Conservation (phyloP, 2,329 filamentous ascomycete species). For the Phaeomoniella chlamydospora region DNA sequence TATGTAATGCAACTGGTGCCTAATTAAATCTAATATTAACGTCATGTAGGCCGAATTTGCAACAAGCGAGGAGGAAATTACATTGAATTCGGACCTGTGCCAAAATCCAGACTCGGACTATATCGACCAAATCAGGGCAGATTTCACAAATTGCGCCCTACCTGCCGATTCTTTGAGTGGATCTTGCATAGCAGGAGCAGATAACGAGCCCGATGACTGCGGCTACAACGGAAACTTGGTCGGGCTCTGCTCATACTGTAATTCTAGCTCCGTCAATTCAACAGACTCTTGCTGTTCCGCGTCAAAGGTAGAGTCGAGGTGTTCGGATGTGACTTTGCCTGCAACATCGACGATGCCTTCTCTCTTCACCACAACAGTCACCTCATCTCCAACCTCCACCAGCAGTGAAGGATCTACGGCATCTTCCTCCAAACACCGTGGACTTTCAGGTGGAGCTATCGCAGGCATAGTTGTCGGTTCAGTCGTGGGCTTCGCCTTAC, state of each 20-base stretch:
- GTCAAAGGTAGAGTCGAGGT: conserved; percentile 59
- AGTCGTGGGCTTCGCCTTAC: conserved; percentile 52
- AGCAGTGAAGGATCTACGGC: conserved; percentile 39
- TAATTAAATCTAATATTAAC: conserved; percentile 7
- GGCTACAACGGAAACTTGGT: conserved; percentile 59
- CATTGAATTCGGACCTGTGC: conserved; percentile 61
- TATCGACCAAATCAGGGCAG: conserved; percentile 67
- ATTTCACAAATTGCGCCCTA: conserved; percentile 79
- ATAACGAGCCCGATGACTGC: conserved; percentile 77
- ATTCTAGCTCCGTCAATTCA: conserved; percentile 68
- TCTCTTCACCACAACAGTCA: conserved; percentile 49
- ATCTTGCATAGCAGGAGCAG: conserved; percentile 58
- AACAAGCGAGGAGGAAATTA: conserved; percentile 74
- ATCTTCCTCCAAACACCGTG: conserved; percentile 22
- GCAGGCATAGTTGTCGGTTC: conserved; percentile 81
- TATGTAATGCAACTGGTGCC: conserved; percentile 27
- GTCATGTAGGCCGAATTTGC: conserved; percentile 57
- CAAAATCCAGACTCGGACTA: conserved; percentile 49
- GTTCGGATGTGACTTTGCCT: conserved; percentile 63
- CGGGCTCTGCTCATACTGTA: conserved; percentile 80
- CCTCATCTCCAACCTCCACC: conserved; percentile 47
- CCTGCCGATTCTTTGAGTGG: conserved; percentile 65
- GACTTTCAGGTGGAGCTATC: conserved; percentile 72
- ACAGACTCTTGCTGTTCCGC: conserved; percentile 92
- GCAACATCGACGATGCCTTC: conserved; percentile 40